Conservation (phyloP, 2,329 filamentous ascomycete genomes). For the Fusarium nodosum region DNA sequence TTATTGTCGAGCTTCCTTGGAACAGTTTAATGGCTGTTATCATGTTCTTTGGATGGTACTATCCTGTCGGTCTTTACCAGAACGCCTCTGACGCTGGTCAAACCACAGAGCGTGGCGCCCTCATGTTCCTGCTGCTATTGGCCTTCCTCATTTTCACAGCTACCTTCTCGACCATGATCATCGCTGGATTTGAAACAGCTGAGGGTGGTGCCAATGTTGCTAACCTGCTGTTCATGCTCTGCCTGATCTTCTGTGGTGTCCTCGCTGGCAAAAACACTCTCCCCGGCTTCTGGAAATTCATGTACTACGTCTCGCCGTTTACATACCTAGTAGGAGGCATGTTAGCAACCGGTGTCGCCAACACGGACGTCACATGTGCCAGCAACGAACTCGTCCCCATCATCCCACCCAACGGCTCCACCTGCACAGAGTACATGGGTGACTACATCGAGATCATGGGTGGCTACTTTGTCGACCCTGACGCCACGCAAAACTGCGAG, state of each 20-base stretch:
- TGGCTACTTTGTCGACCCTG: conserved; percentile 67
- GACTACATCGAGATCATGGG: conserved; percentile 63
- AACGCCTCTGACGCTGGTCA: conserved; percentile 75
- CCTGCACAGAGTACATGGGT: conserved; percentile 71
- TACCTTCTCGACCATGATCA: conserved; percentile 84
- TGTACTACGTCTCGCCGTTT: conserved; percentile 82
- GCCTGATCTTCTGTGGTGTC: conserved; percentile 58
- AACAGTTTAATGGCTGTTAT: conserved; percentile 82
- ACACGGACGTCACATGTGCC: conserved; percentile 75
- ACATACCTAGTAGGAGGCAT: conserved; percentile 84
- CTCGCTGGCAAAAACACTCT: conserved; percentile 59
- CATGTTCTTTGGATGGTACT: conserved; percentile 88
- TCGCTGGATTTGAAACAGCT: conserved; percentile 75
- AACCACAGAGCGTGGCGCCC: conserved; percentile 76
- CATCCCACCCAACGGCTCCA: conserved; percentile 67
- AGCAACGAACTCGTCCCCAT: conserved; percentile 77
- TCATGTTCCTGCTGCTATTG: conserved; percentile 83
- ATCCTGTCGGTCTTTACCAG: conserved; percentile 81
- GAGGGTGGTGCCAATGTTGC: conserved; percentile 77
- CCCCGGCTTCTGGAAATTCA: conserved; percentile 63
- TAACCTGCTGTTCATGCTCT: conserved; percentile 74
- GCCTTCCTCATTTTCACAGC: conserved; percentile 84
- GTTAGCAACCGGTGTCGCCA: conserved; percentile 77
- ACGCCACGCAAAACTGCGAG: conserved; percentile 65
- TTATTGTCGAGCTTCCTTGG: conserved; percentile 88